Base-by-base conservation (phyloP, 257 asterid genomes). In the Solanum chilense region DNA sequence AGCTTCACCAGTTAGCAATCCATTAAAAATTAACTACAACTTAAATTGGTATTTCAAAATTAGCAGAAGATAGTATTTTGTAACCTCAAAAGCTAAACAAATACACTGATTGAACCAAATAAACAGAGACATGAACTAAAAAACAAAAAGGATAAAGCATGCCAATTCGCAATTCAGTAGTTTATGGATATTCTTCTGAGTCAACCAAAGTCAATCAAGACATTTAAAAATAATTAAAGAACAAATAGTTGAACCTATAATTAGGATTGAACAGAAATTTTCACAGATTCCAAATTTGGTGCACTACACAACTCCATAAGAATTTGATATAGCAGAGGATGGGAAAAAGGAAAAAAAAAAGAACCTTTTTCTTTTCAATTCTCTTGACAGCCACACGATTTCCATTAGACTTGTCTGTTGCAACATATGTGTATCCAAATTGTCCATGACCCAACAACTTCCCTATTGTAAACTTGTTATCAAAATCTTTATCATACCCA, bases 381-480 rank as follows among this genome's bases (percentile, higher is more conserved):
- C 90, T 93, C 92, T 95, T 95, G 88, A 93, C 98, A 42, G 98
- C 98, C 89, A 92, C 98, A 23, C 98, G 96, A 91, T 95, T 95
- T 16, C 98, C 96, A 88, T 90, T 91, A 29, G 93, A 89, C 90
- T 92, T 92, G 81, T 95, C 94, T 44, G 91, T 91, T 27, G 98
- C 98, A 88, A 92, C 95, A 87, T 95, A 95, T 4, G 98, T 95
- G 76, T 94, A 95, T 8, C 98, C 98, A 86, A 95, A 95, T 90
- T 95, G 98, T 73, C 98, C 98, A 87, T 95, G 98, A 8, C 98
- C 98, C 92, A 95, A 88, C 94, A 95, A 90, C 87, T 94, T 95
- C 44, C 98, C 98, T 42, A 92, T 92, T 5, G 91, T 90, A 88
- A 92, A 95, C 91, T 87, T 90, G 87, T 66, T 83, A 85, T 92